These are phyloP conservation scores for Bipolaris bicolor DNA, from an alignment of 2,329 filamentous ascomycete species.

Conservation along the genomic window DNA sequence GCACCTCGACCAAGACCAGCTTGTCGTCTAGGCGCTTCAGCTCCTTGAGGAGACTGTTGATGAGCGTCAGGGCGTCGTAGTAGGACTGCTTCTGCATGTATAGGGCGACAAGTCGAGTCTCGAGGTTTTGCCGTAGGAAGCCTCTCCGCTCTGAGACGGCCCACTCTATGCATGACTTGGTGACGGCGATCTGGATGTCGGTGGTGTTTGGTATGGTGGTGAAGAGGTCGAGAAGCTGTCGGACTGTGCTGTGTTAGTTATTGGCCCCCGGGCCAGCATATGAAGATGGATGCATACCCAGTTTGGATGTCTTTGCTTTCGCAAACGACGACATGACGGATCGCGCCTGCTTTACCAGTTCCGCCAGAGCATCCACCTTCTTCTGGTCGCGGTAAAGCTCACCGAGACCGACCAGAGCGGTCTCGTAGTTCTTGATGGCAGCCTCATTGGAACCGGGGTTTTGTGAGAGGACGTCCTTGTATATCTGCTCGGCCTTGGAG, in stretches of 20 bases:
- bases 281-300: conserved; percentile 68
- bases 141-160: conserved; percentile 91
- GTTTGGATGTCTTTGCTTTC: conserved; percentile 97
- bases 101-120: conserved; percentile 89
- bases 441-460: conserved; percentile 84
- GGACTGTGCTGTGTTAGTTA: conserved; percentile 64
- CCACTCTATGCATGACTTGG: conserved; percentile 99
- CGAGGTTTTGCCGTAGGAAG: conserved; percentile 96
- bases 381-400: conserved; percentile 91
- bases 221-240: conserved; percentile 95
- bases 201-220: conserved; percentile 90
- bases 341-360: conserved; percentile 87
- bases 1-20: conserved; percentile 95
- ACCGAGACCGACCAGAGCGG: conserved; percentile 83
- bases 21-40: conserved; percentile 98
- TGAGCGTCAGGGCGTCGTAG: conserved; percentile 94
- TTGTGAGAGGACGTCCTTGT: conserved; percentile 87
- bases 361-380: conserved; percentile 81
- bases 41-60: conserved; percentile 94
- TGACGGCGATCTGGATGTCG: conserved; percentile 92
- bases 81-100: conserved; percentile 98
- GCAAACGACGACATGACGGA: conserved; percentile 94
- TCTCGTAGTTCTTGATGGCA: conserved; percentile 89
- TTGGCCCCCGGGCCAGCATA: neutral
- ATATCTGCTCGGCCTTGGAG: conserved; percentile 82